These are phyloP conservation scores for Begonia fuchsioides DNA, from an alignment of 306 rosid species.

Conservation along the genomic window DNA sequence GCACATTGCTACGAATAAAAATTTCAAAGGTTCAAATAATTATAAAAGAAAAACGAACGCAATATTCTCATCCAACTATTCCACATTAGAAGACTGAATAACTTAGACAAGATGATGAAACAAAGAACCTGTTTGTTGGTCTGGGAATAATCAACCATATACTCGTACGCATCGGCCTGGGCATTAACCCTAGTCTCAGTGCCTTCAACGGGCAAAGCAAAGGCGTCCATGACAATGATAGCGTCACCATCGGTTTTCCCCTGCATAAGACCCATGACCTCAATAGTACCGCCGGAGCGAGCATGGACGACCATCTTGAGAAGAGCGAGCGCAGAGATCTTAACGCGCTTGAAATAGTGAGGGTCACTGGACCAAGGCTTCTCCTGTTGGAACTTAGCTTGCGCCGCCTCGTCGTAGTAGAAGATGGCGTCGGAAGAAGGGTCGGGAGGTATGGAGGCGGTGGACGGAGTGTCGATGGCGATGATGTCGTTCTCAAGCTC, in stretches of 20 bases:
- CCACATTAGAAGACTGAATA: no score
- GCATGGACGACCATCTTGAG: constrained; percentile 98
- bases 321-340: constrained; percentile 91
- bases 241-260: constrained; percentile 86
- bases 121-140: constrained; percentile 72
- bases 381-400: constrained; percentile 61
- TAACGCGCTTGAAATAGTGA: constrained; percentile 89
- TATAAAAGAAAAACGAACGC: no score
- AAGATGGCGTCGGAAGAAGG: constrained; percentile 62
- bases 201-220: constrained; percentile 89
- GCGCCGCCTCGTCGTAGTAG: constrained; percentile 72
- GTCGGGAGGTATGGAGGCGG: constrained; percentile 22
- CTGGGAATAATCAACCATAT: constrained; percentile 93
- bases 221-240: constrained; percentile 92
- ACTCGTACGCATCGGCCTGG: constrained; percentile 95
- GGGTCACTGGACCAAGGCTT: constrained; percentile 84
- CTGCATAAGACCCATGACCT: constrained; percentile 98
- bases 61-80: no score
- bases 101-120: not conserved
- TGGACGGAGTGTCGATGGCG: constrained; percentile 49
- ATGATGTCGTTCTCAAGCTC: constrained; percentile 80
- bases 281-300: constrained; percentile 93
- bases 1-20: no score
- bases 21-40: no score
- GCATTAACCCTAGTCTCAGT: constrained; percentile 98